Evolutionary conservation across 768 basidiomycete species (phyloP), one percentile per base, ranked within the genome.

Genomic region (Rhizopogon vesiculosus): DNA sequence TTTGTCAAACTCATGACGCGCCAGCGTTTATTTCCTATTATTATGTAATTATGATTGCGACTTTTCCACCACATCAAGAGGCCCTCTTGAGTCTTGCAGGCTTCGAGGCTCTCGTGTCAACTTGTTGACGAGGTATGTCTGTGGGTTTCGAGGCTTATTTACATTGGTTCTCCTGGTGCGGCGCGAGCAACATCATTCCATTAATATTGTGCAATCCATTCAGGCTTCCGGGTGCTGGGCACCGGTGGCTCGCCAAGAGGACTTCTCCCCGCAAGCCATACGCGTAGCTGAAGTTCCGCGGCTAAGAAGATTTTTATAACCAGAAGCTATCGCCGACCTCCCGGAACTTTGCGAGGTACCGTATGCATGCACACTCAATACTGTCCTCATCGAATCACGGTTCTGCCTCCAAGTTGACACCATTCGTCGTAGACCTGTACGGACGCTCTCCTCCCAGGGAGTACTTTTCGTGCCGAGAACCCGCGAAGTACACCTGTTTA

Each of bases 1-100:
- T 49, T 49, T 49, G 48, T 49, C 46, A 49, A 33, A 33, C 28
- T 25, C 31, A 48, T 48, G 46, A 35, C 46, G 46, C 46, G 33
- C 31, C 12, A 16, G 45, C 31, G 33, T 19, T 33, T 33, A 31
- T 1, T 18, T 7, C 9, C 9, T 7, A 9, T 7, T 31, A 33
- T 33, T 33, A 33, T 25, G 31, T 33, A 33, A 33, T 33, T 33
- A 33, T 9, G 31, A 33, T 12, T 38, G 35, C 12, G 35, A 38
- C 35, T 38, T 35, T 38, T 10, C 35, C 5, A 12, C 10, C 31
- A 33, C 31, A 9, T 33, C 31, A 33, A 7, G 31, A 2, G 9
- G 1, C 31, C 31, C 31, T 31, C 7, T n/a, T n/a, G n/a, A n/a
- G n/a, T n/a, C n/a, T 25, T 25, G 25, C 31, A 31, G 31, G 8